Evolutionary conservation across 2,329 filamentous ascomycete species (phyloP).

Genomic region (Hypomyces rosellus): DNA sequence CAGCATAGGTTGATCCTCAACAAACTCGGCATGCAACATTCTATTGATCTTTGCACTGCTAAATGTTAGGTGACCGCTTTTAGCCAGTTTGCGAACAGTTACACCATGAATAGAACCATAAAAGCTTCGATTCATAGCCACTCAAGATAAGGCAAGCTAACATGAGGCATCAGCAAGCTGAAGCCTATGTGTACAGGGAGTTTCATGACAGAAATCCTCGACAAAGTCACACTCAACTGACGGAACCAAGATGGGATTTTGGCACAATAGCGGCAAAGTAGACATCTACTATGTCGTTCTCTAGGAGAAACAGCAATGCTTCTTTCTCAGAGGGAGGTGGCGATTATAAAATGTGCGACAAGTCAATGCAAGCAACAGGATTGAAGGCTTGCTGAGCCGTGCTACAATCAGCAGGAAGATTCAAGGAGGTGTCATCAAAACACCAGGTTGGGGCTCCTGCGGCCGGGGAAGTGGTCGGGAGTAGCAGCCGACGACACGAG

Average conservation of each 20-base stretch:
- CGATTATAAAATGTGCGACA: slow-evolving; percentile 4
- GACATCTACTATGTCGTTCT: slow-evolving; percentile 7
- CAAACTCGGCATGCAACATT: slow-evolving; percentile 10
- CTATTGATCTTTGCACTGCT: background rate
- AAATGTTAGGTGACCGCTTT: background rate
- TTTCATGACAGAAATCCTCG: background rate
- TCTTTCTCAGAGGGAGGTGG: background rate
- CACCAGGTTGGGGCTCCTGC: background rate
- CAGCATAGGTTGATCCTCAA: slow-evolving; percentile 12
- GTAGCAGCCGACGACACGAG: too few species aligned
- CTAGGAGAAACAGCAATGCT: slow-evolving; percentile 9
- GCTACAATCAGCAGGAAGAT: slow-evolving; percentile 6
- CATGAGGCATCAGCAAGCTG: background rate
- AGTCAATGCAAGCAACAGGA: slow-evolving; percentile 11
- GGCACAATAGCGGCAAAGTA: slow-evolving; percentile 9
- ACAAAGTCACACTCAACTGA: background rate
- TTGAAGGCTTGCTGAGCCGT: slow-evolving; percentile 5
- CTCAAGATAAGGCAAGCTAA: slow-evolving; percentile 8
- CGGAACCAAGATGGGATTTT: slow-evolving; percentile 6
- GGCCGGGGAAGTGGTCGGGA: too few species aligned
- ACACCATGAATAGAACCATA: slow-evolving; percentile 11
- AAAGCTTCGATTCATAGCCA: slow-evolving; percentile 13
- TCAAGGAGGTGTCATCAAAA: slow-evolving; percentile 11
- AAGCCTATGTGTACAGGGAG: background rate
- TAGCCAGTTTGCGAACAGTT: background rate